Conservation (phyloP, 1,139 yeast species). For the Meyerozyma guilliermondii region DNA sequence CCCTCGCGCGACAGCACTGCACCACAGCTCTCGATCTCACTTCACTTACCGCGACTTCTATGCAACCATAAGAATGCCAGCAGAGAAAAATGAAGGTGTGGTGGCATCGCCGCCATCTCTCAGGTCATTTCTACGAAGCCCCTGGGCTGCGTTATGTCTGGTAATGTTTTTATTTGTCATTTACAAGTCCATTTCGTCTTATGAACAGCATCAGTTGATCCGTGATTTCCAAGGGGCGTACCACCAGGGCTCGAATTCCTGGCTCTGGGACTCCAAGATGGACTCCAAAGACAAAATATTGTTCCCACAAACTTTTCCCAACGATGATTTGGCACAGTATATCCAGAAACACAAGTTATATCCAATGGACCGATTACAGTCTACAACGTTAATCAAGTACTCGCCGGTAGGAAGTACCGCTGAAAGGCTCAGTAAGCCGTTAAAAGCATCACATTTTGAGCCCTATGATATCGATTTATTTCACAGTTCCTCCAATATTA, state of each 20-base stretch:
- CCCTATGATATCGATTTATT: slow-evolving; percentile 7
- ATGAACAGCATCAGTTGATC: not conserved
- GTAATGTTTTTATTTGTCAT: not conserved
- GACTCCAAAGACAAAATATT: not conserved
- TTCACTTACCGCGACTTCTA: not conserved
- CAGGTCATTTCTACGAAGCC: not conserved
- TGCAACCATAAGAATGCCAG: not conserved
- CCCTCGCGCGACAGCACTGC: not conserved
- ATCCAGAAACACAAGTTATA: not conserved
- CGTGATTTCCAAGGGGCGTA: slow-evolving; percentile 1
- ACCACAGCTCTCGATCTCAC: not conserved
- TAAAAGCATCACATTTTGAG: not conserved
- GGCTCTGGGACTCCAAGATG: not conserved
- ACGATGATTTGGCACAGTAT: not conserved
- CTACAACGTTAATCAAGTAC: not conserved
- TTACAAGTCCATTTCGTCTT: not conserved
- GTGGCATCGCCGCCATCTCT: not conserved
- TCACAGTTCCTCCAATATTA: slow-evolving; percentile 6
- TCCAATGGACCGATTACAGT: not conserved
- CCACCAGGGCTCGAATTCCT: not conserved
- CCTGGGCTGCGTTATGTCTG: not conserved
- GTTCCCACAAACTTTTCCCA: not conserved
- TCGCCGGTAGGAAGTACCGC: not conserved
- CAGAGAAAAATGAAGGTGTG: not conserved
- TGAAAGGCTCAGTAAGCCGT: not conserved